A percentile compares a stretch with the other conserved stretches of the same genome.
Conservation (phyloP, 805 yeast species). For the Ogataea naganishii region DNA sequence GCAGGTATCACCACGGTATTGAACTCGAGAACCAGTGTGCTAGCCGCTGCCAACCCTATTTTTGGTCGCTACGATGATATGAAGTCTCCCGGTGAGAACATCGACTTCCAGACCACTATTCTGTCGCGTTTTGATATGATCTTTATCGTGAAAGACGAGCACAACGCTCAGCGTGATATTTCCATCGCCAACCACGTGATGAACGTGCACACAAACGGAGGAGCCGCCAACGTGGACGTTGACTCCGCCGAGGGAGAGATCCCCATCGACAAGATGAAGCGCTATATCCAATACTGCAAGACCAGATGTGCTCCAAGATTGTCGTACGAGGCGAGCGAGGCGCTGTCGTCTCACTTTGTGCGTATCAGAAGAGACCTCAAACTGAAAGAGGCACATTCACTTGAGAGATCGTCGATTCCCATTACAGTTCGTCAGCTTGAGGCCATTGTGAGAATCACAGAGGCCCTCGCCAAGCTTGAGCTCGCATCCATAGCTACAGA, state of each 20-base stretch:
- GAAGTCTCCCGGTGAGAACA: slow-evolving; percentile 95
- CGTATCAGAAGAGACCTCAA: slow-evolving; percentile 80
- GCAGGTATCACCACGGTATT: slow-evolving; percentile 97
- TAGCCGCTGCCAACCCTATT: slow-evolving; percentile 97
- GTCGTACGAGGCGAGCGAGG: slow-evolving; percentile 82
- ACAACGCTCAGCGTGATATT: slow-evolving; percentile 75
- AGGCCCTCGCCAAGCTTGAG: slow-evolving; percentile 81
- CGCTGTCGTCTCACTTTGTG: slow-evolving; percentile 85
- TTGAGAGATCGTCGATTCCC: slow-evolving; percentile 91
- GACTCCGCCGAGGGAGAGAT: slow-evolving; percentile 69
- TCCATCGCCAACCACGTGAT: slow-evolving; percentile 92
- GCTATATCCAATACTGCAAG: slow-evolving; percentile 87
- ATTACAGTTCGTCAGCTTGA: slow-evolving; percentile 96
- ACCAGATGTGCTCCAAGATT: slow-evolving; percentile 88
- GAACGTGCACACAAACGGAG: slow-evolving; percentile 84
- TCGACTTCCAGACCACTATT: slow-evolving; percentile 95
- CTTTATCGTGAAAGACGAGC: slow-evolving; percentile 93
- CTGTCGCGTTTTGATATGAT: slow-evolving; percentile 98
- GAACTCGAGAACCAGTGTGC: slow-evolving; percentile 91
- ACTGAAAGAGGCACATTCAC: slow-evolving; percentile 67
- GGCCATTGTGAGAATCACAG: slow-evolving; percentile 93
- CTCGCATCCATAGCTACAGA: slow-evolving; percentile 78
- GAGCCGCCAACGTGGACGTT: slow-evolving; percentile 26
- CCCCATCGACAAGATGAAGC: slow-evolving; percentile 82
- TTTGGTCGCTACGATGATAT: slow-evolving; percentile 95